A percentile compares a stretch with the other conserved stretches of the same genome.
phyloP scores from a whole-genome alignment of 305 asterid genomes.

The Fraxinus sp. region DNA sequence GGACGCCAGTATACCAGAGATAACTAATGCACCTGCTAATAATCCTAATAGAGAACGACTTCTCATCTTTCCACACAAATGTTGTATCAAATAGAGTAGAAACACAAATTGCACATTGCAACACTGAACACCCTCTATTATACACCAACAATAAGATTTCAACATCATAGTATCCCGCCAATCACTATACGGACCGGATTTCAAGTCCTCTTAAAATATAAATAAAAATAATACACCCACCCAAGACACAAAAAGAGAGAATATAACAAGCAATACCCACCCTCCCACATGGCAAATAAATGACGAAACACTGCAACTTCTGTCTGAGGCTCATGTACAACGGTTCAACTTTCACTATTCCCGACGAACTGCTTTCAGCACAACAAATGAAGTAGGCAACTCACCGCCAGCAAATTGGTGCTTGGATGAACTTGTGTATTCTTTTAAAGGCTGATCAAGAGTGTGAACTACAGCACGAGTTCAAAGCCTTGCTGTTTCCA shows the following conservation, averaged over 20 bases:
- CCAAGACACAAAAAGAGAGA: constrained; percentile 8
- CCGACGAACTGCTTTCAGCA: neutral
- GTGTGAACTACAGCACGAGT: constrained; percentile 10
- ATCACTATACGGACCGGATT: constrained; percentile 33
- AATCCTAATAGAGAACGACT: neutral
- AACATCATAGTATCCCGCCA: constrained; percentile 30
- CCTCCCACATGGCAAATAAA: constrained; percentile 33
- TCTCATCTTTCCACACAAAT: neutral
- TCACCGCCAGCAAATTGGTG: constrained; percentile 10
- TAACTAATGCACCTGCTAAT: neutral
- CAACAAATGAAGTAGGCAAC: constrained; percentile 23
- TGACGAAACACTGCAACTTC: constrained; percentile 27
- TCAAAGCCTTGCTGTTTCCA: constrained; percentile 23
- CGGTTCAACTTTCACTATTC: constrained; percentile 23
- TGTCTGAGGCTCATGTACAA: constrained; percentile 43
- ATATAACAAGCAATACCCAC: constrained; percentile 14
- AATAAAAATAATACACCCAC: constrained; percentile 28
- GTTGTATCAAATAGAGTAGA: neutral
- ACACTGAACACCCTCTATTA: neutral
- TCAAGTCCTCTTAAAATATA: constrained; percentile 28
- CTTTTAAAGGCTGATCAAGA: constrained; percentile 13
- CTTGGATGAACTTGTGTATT: constrained; percentile 12
- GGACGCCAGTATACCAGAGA: neutral
- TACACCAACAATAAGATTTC: constrained; percentile 22
- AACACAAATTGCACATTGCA: neutral